phyloP scores from a whole-genome alignment of 306 rosid genomes.

The Dicorynia guianensis region DNA sequence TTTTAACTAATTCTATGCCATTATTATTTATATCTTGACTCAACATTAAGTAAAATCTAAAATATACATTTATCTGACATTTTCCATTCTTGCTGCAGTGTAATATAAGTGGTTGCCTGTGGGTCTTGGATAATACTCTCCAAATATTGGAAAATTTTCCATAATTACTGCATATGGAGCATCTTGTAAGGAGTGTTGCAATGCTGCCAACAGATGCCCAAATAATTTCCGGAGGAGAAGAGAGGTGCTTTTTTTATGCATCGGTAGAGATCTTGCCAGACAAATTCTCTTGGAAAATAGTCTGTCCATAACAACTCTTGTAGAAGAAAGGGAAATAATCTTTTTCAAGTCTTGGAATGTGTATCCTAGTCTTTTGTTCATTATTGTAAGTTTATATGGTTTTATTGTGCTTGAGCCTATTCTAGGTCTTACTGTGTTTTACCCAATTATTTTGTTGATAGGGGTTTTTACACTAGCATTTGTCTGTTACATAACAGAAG shows the following conservation, averaged over 20 bases:
- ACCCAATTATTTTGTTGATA: slow-evolving; percentile 42
- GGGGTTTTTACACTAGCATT: slow-evolving; percentile 25
- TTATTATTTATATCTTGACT: neutral
- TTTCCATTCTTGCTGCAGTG: slow-evolving; percentile 44
- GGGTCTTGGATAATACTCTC: slow-evolving; percentile 25
- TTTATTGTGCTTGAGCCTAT: slow-evolving; percentile 21
- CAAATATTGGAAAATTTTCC: slow-evolving; percentile 30
- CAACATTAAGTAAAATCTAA: neutral
- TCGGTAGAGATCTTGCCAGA: slow-evolving; percentile 32
- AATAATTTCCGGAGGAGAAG: slow-evolving; percentile 43
- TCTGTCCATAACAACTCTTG: slow-evolving; percentile 39
- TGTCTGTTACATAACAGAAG: slow-evolving; percentile 41
- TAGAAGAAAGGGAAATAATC: slow-evolving; percentile 28
- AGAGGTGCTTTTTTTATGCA: slow-evolving; percentile 39
- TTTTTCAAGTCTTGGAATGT: slow-evolving; percentile 36
- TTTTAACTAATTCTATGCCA: slow-evolving; percentile 14
- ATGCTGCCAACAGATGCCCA: slow-evolving; percentile 34
- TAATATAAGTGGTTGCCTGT: slow-evolving; percentile 38
- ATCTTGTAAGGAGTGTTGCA: slow-evolving; percentile 42
- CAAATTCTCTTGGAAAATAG: slow-evolving; percentile 28
- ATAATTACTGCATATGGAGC: slow-evolving; percentile 37
- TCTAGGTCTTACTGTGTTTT: slow-evolving; percentile 29
- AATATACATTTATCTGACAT: slow-evolving; percentile 29
- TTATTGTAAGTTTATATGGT: slow-evolving; percentile 32
- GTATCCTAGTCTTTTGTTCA: slow-evolving; percentile 38